A percentile compares a stretch with the other conserved stretches of the same genome.
Conservation (phyloP, 176 grass and related monocot genomes). For the Urochloa ruziziensis region DNA sequence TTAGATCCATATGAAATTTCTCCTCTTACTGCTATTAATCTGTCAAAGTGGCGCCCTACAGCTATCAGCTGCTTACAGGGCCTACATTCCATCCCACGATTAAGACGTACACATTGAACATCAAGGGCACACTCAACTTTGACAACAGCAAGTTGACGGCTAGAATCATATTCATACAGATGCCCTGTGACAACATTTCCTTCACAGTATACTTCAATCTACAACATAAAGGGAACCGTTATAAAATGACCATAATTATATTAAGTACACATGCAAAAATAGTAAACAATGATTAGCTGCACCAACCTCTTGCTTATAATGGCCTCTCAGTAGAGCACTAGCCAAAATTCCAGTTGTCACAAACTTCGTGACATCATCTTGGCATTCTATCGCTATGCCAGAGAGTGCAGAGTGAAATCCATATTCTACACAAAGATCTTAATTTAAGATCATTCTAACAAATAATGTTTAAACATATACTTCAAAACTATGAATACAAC, state of each 20-base stretch:
- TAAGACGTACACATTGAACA: not conserved
- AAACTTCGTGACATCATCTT: not conserved
- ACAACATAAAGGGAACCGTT: not conserved
- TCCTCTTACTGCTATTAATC: not conserved
- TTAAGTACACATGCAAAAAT: not conserved
- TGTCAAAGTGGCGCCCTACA: not conserved
- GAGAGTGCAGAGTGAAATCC: too few relatives aligned
- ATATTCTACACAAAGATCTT: not conserved
- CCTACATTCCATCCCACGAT: not conserved
- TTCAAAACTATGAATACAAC: not conserved
- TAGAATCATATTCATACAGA: not conserved
- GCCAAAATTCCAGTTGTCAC: not conserved
- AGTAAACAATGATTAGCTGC: not conserved
- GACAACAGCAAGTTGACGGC: not conserved
- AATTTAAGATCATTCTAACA: not conserved
- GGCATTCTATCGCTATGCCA: not conserved
- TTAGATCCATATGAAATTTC: not conserved
- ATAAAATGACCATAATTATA: not conserved
- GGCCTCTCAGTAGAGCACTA: not conserved
- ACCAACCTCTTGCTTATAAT: not conserved
- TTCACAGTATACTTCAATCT: not conserved
- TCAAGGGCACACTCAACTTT: not conserved
- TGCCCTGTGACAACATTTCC: not conserved
- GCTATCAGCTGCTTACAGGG: not conserved
- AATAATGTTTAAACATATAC: not conserved